Percentiles rank a stretch among this genome's conserved stretches.
Conservation (phyloP, 2,329 filamentous ascomycete species). For the Cladosporium austrohemisphaericum region DNA sequence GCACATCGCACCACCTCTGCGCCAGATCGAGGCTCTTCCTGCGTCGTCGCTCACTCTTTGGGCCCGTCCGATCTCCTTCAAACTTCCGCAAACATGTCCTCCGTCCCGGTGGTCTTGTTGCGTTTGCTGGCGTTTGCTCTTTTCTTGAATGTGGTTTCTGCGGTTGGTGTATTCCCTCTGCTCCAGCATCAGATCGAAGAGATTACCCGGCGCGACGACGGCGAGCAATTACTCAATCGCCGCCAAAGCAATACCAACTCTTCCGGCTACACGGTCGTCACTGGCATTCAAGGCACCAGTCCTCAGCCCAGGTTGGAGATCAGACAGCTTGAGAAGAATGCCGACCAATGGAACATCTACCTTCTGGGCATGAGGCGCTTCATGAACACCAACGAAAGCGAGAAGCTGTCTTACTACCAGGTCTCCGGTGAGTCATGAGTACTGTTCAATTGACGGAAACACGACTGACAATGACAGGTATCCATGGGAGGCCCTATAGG, state of each 20-base stretch:
- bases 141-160: not conserved
- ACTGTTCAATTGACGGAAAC: no score
- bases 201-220: constrained; percentile 11
- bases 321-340: constrained; percentile 58
- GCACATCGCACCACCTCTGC: not conserved
- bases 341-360: constrained; percentile 71
- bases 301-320: constrained; percentile 59
- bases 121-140: not conserved
- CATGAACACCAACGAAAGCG: constrained; percentile 61
- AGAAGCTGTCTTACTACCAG: constrained; percentile 71
- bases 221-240: constrained; percentile 10
- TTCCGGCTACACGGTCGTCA: constrained; percentile 24
- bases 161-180: constrained; percentile 15
- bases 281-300: constrained; percentile 30
- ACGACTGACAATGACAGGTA: no score
- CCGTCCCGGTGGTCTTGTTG: not conserved
- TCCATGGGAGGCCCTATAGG: constrained; percentile 70
- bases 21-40: not conserved
- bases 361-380: constrained; percentile 70
- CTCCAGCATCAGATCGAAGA: constrained; percentile 20
- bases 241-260: constrained; percentile 17
- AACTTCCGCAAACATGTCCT: not conserved
- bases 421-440: constrained; percentile 65
- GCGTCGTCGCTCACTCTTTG: constrained; percentile 1
- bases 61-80: constrained; percentile 6